A percentile compares a stretch with the other conserved stretches of the same genome.
Conservation (phyloP, 441 rosid genomes). For the Gossypium gossypioides region DNA sequence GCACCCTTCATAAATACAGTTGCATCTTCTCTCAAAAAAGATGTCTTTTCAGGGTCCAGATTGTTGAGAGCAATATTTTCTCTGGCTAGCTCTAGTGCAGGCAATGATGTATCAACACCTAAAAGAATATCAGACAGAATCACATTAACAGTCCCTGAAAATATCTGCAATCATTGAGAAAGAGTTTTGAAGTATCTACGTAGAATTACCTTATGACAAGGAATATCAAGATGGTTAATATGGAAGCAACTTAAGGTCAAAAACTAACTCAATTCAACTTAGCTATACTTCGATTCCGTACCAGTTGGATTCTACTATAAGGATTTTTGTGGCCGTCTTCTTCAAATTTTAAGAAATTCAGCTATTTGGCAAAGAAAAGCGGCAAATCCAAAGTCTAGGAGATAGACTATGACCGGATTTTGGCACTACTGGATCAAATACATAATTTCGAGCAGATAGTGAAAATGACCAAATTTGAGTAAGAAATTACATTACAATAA, state of each 20-base stretch:
- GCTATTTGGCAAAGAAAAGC: background rate
- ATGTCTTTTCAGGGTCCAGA: conserved; percentile 50
- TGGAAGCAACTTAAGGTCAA: background rate
- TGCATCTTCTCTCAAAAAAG: conserved; percentile 65
- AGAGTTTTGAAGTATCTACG: background rate
- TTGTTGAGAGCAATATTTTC: conserved; percentile 64
- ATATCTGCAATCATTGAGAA: background rate
- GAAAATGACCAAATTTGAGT: background rate
- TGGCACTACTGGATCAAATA: background rate
- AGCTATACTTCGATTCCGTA: background rate
- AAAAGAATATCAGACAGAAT: conserved; percentile 13
- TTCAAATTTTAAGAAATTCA: background rate
- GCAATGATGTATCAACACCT: conserved; percentile 75
- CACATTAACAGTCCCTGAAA: background rate
- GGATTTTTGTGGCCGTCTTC: background rate
- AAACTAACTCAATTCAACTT: background rate
- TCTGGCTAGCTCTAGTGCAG: conserved; percentile 79
- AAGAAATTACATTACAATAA: background rate
- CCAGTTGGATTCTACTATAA: background rate
- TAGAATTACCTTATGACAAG: background rate
- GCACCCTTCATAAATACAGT: conserved; percentile 73
- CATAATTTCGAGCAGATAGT: background rate
- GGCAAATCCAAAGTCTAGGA: background rate
- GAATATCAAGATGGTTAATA: background rate
- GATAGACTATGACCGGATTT: background rate